A percentile compares a stretch with the other conserved stretches of the same genome.
Conservation (phyloP, 2,329 filamentous ascomycete species). For the Mycocentrospora acerina region DNA sequence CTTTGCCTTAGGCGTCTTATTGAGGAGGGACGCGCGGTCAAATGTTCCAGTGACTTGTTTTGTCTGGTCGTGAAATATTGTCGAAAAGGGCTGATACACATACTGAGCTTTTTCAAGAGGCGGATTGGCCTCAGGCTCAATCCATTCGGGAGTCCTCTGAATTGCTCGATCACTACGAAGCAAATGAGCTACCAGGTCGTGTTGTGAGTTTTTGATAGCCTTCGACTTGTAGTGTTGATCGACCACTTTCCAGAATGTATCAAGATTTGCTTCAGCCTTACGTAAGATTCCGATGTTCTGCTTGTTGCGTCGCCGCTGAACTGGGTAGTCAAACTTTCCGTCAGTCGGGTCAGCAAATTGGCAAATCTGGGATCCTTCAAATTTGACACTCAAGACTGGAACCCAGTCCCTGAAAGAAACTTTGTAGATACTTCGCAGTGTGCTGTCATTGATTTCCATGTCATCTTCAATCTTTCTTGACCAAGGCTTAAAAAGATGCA, state of each 20-base stretch:
- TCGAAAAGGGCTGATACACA: constrained; percentile 11
- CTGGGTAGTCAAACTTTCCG: constrained; percentile 51
- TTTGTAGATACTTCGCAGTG: constrained; percentile 4
- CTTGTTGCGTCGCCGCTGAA: constrained; percentile 49
- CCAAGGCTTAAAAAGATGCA: constrained; percentile 54
- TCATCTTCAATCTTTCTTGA: constrained; percentile 43
- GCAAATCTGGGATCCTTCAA: constrained; percentile 9
- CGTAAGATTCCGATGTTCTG: constrained; percentile 50
- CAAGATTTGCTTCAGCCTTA: constrained; percentile 51
- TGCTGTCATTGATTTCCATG: constrained; percentile 6
- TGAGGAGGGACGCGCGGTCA: constrained; percentile 1
- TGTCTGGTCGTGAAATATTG: constrained; percentile 6
- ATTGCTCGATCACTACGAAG: constrained; percentile 38
- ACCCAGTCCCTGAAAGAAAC: constrained; percentile 6
- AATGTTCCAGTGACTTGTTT: constrained; percentile 10
- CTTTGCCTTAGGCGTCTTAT: constrained; percentile 11
- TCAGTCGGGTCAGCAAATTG: constrained; percentile 33
- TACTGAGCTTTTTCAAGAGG: constrained; percentile 1
- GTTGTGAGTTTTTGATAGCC: constrained; percentile 5
- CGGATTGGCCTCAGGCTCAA: constrained; percentile 32
- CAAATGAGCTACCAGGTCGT: constrained; percentile 17
- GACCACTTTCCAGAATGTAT: constrained; percentile 48
- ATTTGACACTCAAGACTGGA: constrained; percentile 3
- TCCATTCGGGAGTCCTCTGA: constrained; percentile 54
- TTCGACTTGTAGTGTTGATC: constrained; percentile 24